Evolutionary conservation across 2,329 filamentous ascomycete species (phyloP).

Genomic region (Botryosphaeria dothidea): DNA sequence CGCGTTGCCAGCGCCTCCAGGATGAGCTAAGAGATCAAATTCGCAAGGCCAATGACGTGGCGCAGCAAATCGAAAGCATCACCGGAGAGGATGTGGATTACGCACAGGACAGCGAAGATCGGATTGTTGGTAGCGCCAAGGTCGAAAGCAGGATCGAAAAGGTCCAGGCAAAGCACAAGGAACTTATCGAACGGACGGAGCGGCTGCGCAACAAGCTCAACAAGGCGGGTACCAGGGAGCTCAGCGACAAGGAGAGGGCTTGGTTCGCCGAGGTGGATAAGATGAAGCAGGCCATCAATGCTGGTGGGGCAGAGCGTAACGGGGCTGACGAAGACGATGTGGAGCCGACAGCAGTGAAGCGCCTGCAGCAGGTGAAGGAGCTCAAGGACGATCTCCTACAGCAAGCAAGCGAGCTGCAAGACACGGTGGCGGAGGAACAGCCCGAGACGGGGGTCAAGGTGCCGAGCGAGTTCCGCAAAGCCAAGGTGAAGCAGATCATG

Average conservation of each 20-base stretch:
- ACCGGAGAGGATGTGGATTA: conserved; percentile 58
- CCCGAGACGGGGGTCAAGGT: conserved; percentile 26
- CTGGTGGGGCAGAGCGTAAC: conserved; percentile 16
- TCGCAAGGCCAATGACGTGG: conserved; percentile 64
- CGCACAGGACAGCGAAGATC: conserved; percentile 46
- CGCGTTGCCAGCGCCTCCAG: conserved; percentile 68
- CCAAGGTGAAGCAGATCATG: conserved; percentile 36
- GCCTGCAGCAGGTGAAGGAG: conserved; percentile 58
- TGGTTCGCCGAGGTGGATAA: conserved; percentile 59
- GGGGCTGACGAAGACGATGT: conserved; percentile 29
- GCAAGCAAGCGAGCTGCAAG: conserved; percentile 27
- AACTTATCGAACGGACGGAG: conserved; percentile 62
- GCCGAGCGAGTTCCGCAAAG: conserved; percentile 34
- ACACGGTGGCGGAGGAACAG: conserved; percentile 22
- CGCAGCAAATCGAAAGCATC: conserved; percentile 66
- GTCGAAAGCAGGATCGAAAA: conserved; percentile 60
- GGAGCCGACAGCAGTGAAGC: conserved; percentile 43
- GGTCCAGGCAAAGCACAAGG: conserved; percentile 58
- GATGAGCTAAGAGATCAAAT: conserved; percentile 69
- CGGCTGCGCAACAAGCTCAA: conserved; percentile 55
- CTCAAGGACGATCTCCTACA: conserved; percentile 54
- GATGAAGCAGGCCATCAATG: conserved; percentile 40
- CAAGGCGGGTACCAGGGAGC: conserved; percentile 40
- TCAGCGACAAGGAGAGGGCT: conserved; percentile 63
- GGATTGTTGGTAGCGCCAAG: conserved; percentile 52